Evolutionary conservation across 352 stramenopile species (phyloP).

Genomic region (Globisporangium ultimum): DNA sequence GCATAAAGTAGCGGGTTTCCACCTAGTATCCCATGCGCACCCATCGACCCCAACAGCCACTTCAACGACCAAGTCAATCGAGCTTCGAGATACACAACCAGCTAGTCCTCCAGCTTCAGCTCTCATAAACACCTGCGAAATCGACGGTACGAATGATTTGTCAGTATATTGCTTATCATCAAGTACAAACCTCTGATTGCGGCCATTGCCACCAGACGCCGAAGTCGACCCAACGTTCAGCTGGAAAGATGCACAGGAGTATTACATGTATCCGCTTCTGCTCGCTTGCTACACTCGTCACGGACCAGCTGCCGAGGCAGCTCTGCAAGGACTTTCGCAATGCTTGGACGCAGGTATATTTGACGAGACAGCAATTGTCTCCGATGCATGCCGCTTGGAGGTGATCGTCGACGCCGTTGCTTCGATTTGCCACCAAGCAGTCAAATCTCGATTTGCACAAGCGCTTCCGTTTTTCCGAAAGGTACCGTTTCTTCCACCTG

Average conservation of each 20-base stretch:
- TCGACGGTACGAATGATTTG: background rate
- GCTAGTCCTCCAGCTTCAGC: background rate
- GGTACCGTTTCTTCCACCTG: constrained; percentile 17
- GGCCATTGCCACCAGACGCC: background rate
- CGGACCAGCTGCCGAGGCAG: constrained; percentile 44
- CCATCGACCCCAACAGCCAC: background rate
- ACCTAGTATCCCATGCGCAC: background rate
- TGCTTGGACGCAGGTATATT: constrained; percentile 66
- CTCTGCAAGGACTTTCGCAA: constrained; percentile 45
- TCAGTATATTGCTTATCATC: too few relatives aligned
- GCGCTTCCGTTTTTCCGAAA: constrained; percentile 72
- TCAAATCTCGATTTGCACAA: constrained; percentile 63
- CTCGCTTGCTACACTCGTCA: constrained; percentile 77
- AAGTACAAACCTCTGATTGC: background rate
- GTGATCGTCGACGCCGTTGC: constrained; percentile 55
- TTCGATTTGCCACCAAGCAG: constrained; percentile 73
- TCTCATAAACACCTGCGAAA: background rate
- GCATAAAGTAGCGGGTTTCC: background rate
- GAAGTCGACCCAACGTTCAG: constrained; percentile 3
- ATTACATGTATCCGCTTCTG: constrained; percentile 78
- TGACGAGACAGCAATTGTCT: constrained; percentile 21
- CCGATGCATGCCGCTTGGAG: constrained; percentile 45
- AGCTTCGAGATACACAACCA: background rate
- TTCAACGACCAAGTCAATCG: background rate
- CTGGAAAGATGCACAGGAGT: constrained; percentile 33